phyloP scores from a whole-genome alignment of 1,139 yeast genomes.

The Scheffersomyces quercinus region DNA sequence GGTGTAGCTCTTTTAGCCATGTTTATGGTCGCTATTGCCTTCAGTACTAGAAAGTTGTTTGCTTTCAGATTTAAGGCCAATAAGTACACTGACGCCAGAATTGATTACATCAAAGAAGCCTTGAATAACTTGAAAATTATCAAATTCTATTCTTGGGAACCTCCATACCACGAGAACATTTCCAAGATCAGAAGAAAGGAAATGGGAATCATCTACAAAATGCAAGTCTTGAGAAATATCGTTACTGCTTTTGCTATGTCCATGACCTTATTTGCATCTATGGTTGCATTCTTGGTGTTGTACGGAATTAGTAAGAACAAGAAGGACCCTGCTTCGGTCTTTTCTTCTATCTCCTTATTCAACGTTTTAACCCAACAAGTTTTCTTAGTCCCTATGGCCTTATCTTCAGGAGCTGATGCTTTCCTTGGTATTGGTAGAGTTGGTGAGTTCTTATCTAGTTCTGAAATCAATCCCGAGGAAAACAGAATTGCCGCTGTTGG shows the following conservation, averaged over 20 bases:
- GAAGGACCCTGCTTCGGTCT: constrained; percentile 70
- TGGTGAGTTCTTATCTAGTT: constrained; percentile 48
- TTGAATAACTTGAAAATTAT: constrained; percentile 65
- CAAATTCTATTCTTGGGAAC: constrained; percentile 72
- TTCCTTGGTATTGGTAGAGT: constrained; percentile 61
- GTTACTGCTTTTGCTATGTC: constrained; percentile 59
- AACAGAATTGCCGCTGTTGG: constrained; percentile 17
- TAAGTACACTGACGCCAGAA: constrained; percentile 57
- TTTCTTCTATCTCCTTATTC: constrained; percentile 77
- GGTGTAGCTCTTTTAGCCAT: constrained; percentile 48
- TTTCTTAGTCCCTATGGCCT: constrained; percentile 69
- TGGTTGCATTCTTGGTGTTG: constrained; percentile 71
- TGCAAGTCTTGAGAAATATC: constrained; percentile 59
- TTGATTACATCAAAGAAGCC: constrained; percentile 62
- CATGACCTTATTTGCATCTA: constrained; percentile 66
- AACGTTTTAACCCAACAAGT: constrained; percentile 53
- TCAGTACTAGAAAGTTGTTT: constrained; percentile 39
- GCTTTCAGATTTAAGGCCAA: constrained; percentile 44
- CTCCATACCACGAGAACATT: constrained; percentile 52
- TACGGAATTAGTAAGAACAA: constrained; percentile 45
- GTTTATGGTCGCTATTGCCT: constrained; percentile 41
- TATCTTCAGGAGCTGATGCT: constrained; percentile 72
- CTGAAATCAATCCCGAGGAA: constrained; percentile 23
- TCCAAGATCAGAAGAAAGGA: constrained; percentile 49
- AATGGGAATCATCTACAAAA: constrained; percentile 45